Conservation (phyloP, 2,329 filamentous ascomycete genomes). For the Alternaria sp. region DNA sequence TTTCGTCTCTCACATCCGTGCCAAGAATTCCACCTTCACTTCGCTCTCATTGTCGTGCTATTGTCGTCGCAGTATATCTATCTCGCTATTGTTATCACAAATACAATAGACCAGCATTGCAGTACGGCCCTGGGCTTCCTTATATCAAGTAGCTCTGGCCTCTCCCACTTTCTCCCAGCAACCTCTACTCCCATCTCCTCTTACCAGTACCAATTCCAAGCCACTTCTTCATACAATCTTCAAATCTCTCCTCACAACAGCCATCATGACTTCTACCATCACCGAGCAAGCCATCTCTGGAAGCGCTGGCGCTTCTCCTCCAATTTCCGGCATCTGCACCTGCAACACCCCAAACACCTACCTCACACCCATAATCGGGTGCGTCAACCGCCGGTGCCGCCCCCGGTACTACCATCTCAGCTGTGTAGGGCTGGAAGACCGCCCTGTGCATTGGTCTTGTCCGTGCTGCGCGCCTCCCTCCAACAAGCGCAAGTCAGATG, state of each 20-base stretch:
- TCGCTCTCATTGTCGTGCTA: not conserved
- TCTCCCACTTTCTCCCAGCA: not conserved
- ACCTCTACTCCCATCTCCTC: not conserved
- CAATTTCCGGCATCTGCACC: not conserved
- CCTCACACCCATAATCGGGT: not conserved
- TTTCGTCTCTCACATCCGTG: not conserved
- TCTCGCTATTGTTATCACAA: not conserved
- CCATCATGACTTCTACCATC: not conserved
- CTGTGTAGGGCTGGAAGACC: not conserved
- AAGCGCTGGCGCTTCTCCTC: not conserved
- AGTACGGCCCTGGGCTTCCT: not conserved
- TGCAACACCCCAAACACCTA: not conserved
- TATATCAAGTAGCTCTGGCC: not conserved
- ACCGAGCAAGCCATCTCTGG: not conserved
- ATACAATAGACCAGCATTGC: constrained; percentile 1
- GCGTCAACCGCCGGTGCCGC: not conserved
- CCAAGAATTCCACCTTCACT: not conserved
- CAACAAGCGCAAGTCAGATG: not conserved
- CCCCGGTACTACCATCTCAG: constrained; percentile 1
- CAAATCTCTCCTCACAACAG: not conserved
- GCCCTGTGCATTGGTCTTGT: not conserved
- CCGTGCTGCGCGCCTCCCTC: not conserved
- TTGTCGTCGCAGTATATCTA: not conserved
- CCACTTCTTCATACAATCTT: not conserved
- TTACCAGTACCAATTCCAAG: not conserved